phyloP scores from a whole-genome alignment of 176 grass and related monocot genomes.

The Lolium multiflorum region DNA sequence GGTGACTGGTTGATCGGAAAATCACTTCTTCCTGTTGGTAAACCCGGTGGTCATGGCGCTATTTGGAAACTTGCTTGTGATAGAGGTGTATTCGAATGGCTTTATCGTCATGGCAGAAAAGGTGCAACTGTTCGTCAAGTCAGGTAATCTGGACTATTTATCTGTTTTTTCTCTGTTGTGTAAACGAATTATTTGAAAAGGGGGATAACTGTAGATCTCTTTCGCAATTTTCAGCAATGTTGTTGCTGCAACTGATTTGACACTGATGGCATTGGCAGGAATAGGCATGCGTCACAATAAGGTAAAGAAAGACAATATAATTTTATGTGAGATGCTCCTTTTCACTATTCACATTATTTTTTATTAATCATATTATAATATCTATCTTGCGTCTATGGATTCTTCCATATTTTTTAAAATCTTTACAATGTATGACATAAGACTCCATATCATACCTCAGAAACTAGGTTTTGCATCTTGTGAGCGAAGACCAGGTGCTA shows the following conservation, averaged over 20 bases:
- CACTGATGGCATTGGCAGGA: conserved; percentile 92
- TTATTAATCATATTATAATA: conserved; percentile 21
- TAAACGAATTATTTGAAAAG: conserved; percentile 25
- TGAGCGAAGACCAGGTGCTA: conserved; percentile 84
- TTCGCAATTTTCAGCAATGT: conserved; percentile 84
- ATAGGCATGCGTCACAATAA: conserved; percentile 78
- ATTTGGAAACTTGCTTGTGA: conserved; percentile 96
- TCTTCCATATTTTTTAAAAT: background rate
- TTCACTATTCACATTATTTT: background rate
- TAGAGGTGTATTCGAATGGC: conserved; percentile 87
- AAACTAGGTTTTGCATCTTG: conserved; percentile 99
- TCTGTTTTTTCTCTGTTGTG: conserved; percentile 3
- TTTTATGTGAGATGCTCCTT: background rate
- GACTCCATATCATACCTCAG: conserved; percentile 49
- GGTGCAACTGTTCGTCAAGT: conserved; percentile 96
- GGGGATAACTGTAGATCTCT: conserved; percentile 24
- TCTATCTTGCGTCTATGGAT: conserved; percentile 5
- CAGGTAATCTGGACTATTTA: conserved; percentile 55
- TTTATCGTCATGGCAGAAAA: conserved; percentile 79
- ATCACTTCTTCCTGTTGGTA: conserved; percentile 77
- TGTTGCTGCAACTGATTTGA: conserved; percentile 96
- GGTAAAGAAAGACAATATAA: conserved; percentile 46
- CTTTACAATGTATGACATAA: conserved; percentile 27
- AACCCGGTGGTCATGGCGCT: conserved; percentile 95
- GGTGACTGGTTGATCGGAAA: conserved; percentile 84